Evolutionary conservation across 352 stramenopile genomes (phyloP).

Genomic region (Phytopythium aichiense): DNA sequence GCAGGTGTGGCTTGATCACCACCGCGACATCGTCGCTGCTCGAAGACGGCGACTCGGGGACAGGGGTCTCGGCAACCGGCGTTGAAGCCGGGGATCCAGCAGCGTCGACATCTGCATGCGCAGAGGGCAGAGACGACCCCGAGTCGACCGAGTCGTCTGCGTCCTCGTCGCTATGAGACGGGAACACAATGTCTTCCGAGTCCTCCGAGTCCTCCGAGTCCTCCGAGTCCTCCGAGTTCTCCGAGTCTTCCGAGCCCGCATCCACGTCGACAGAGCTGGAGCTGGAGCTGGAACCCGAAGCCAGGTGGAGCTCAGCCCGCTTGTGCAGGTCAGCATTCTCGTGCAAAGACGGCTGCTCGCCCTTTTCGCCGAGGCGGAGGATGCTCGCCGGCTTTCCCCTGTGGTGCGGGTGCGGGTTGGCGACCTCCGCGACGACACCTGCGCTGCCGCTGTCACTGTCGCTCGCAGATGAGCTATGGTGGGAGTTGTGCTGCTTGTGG

Average conservation of each 20-base stretch:
- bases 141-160: not conserved
- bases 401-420: not conserved
- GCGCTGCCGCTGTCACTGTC: not conserved
- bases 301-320: not conserved
- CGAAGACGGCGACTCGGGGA: not conserved
- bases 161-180: not conserved
- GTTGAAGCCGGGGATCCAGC: not conserved
- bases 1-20: conserved; percentile 3
- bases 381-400: not conserved
- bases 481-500: not conserved
- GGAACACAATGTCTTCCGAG: not conserved
- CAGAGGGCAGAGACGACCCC: not conserved
- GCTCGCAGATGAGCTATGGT: not conserved
- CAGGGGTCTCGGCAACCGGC: not conserved
- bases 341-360: not conserved
- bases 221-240: too few species aligned
- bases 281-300: conserved; percentile 1
- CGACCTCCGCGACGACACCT: not conserved
- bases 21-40: not conserved
- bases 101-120: not conserved
- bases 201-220: not conserved
- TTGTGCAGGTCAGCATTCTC: too few species aligned
- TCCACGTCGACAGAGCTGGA: not conserved
- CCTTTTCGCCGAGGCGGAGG: not conserved
- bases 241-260: not conserved